A percentile compares a stretch with the other conserved stretches of the same genome.
Evolutionary conservation across 1,139 yeast species (phyloP).

Genomic region (Taphrina deformans): DNA sequence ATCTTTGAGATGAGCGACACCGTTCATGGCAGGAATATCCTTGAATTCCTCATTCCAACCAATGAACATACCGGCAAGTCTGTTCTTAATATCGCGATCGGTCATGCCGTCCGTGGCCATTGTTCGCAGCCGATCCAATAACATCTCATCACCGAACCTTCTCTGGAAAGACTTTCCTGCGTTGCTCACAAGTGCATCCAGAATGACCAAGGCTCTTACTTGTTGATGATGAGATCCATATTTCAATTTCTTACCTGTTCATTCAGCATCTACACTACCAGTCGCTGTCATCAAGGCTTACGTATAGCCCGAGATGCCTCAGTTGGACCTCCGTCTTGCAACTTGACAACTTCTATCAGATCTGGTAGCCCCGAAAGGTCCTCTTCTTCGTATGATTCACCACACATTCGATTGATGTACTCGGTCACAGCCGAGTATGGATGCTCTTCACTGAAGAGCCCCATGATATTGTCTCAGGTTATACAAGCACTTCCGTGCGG

Average conservation of each 20-base stretch:
- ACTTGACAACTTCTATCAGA: constrained; percentile 51
- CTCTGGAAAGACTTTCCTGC: constrained; percentile 54
- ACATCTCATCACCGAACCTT: constrained; percentile 65
- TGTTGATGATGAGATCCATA: constrained; percentile 71
- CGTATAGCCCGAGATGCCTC: constrained; percentile 32
- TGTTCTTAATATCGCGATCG: constrained; percentile 53
- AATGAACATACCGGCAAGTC: constrained; percentile 54
- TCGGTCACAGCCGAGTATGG: constrained; percentile 56
- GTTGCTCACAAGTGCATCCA: constrained; percentile 76
- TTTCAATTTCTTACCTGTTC: constrained; percentile 70
- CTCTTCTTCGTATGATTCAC: constrained; percentile 48
- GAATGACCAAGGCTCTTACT: constrained; percentile 62
- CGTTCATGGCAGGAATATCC: constrained; percentile 55
- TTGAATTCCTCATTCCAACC: constrained; percentile 64
- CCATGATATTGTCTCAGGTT: no score
- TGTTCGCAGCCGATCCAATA: constrained; percentile 64
- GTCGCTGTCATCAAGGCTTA: background rate
- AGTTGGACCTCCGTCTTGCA: constrained; percentile 37
- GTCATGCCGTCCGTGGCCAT: constrained; percentile 52
- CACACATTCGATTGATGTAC: constrained; percentile 52
- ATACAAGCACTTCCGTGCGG: no score
- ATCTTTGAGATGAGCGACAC: constrained; percentile 54
- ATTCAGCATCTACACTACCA: no score
- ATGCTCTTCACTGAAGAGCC: constrained; percentile 47
- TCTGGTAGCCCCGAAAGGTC: constrained; percentile 50